Evolutionary conservation across 2,329 filamentous ascomycete species (phyloP).

Genomic region (Emmonsiellopsis sp.): DNA sequence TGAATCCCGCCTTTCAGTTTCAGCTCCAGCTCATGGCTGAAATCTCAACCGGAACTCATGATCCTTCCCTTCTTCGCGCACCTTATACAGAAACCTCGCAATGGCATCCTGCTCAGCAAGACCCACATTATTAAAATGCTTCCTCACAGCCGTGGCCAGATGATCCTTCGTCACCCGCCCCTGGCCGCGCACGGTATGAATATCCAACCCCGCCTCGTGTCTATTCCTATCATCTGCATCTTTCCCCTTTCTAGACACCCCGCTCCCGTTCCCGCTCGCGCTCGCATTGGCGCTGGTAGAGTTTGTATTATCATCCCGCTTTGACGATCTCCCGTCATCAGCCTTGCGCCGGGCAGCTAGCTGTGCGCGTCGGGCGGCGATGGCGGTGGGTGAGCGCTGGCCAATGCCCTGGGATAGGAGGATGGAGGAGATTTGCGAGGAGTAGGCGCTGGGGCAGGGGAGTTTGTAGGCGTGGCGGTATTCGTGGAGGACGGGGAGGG

Average conservation of each 20-base stretch:
- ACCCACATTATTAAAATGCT: conserved; percentile 40
- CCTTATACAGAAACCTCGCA: conserved; percentile 40
- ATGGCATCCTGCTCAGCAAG: conserved; percentile 40
- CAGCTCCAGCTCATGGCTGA: conserved; percentile 23
- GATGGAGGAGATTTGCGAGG: conserved; percentile 37
- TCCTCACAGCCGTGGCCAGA: conserved; percentile 35
- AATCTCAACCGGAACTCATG: conserved; percentile 34
- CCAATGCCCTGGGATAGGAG: conserved; percentile 38
- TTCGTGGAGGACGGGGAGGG: conserved; percentile 37
- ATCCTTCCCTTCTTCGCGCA: conserved; percentile 36
- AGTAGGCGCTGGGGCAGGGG: conserved; percentile 35
- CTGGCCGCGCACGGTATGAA: conserved; percentile 17
- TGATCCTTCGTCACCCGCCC: conserved; percentile 34
- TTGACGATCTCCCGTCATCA: background rate
- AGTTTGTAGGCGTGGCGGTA: conserved; percentile 42
- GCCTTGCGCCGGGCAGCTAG: conserved; percentile 1
- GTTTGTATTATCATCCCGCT: background rate
- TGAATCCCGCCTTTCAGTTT: too few relatives aligned
- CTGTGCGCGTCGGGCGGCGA: conserved; percentile 29
- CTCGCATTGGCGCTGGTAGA: background rate
- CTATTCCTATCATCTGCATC: background rate
- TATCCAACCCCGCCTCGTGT: background rate
- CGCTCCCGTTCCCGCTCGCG: background rate
- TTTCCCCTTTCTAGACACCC: background rate
- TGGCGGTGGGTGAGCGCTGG: conserved; percentile 35